Conservation (phyloP, 1,284 basidiomycete genomes). For the Pisolithus thermaeus region DNA sequence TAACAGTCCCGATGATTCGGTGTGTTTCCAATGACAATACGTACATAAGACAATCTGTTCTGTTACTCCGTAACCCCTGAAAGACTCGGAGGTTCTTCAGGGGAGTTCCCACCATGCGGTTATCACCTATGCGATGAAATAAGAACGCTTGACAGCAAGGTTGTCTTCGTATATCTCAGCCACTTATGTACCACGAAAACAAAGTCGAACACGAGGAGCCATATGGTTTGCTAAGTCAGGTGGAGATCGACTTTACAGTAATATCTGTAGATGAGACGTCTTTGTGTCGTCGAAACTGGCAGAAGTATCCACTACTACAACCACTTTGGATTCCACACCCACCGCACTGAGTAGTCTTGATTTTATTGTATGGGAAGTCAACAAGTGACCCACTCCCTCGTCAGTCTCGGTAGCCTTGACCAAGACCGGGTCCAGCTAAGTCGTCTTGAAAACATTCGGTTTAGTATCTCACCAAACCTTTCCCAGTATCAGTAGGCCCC, state of each 20-base stretch:
- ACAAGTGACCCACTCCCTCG: neutral
- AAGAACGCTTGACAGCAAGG: neutral
- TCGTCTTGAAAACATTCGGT: neutral
- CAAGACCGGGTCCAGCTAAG: neutral
- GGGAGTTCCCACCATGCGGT: neutral
- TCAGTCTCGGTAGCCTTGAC: neutral
- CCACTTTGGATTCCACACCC: neutral
- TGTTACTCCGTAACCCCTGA: neutral
- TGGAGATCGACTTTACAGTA: neutral
- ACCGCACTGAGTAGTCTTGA: neutral
- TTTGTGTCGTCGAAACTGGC: neutral
- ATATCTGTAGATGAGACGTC: neutral
- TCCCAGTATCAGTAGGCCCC: neutral
- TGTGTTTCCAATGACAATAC: slow-evolving; percentile 1
- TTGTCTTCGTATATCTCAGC: neutral
- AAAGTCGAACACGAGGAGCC: neutral
- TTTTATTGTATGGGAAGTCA: neutral
- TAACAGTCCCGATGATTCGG: slow-evolving; percentile 8
- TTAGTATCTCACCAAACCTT: neutral
- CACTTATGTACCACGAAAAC: neutral
- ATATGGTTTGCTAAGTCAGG: neutral
- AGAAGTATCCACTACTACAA: neutral
- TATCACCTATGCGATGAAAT: neutral
- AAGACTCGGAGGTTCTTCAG: neutral
- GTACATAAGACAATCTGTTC: neutral